Base-by-base conservation (phyloP, 2,329 filamentous ascomycete species). In the Fusarium lateritium region DNA sequence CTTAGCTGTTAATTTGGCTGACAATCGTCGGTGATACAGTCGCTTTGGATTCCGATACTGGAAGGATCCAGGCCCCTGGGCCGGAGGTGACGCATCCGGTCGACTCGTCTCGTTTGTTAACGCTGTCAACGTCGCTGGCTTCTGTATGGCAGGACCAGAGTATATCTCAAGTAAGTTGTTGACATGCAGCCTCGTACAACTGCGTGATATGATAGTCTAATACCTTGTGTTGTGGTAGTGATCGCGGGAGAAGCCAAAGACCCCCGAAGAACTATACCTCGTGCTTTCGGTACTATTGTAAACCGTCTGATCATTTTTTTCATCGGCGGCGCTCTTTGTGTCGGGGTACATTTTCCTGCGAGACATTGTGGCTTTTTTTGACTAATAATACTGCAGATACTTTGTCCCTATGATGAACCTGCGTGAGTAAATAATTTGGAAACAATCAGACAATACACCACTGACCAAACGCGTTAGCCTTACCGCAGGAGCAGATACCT, bases 11-110 rank as follows among this genome's bases (percentile, higher is more conserved):
- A 8, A 15, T 17, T 34, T 28, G 28, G 14, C 33, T 34, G 33
- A 34, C 33, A 14, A 34, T 34, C 9, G 2, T 34, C 7, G 13
- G 13, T 34, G 88, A 6, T 81, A 87, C 56, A 89, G 91, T 69
- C 83, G 87, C 3, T 92, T 88, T 72, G 91, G 91, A 10, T 93
- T 93, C 73, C 83, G 90, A 24, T 88, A 89, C 74, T 92, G 89
- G 89, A 84, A 83, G 11, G 56, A 75, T 22, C 72, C 78, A 3
- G 52, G 50, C 3, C 9, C 39, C 17, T 53, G 39, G 50, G 38
- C 50, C 2, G 28, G 50, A 1, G 4, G 44, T n/a, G 38, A 53
- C 17, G 38, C 50, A 2, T 26, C 19, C 9, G n/a, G 21, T 9
- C 33, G 50, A 4, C 31, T 55, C 1, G 7, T 36, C 7, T 55